Percentiles rank a stretch among this genome's conserved stretches.
These are phyloP conservation scores for Globisporangium paroecandrum DNA, from an alignment of 352 stramenopile genomes.

Conservation along the genomic window DNA sequence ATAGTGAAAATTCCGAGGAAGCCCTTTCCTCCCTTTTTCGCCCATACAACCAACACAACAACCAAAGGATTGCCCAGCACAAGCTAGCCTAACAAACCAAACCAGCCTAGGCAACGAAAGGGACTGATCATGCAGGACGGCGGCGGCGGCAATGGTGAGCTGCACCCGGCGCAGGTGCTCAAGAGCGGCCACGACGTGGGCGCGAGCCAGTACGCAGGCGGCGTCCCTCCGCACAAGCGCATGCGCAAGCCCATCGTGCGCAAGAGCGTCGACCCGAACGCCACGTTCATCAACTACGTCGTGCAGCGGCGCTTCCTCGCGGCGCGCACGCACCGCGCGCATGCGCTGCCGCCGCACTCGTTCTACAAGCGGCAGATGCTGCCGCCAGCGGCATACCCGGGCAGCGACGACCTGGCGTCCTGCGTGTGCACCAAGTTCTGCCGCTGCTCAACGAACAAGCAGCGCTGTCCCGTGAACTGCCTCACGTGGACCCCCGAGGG, in stretches of 20 bases:
- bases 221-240: constrained; percentile 71
- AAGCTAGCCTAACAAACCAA: neutral
- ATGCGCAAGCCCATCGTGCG: constrained; percentile 86
- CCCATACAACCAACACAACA: neutral
- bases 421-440: constrained; percentile 88
- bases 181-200: constrained; percentile 75
- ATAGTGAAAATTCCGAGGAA: neutral
- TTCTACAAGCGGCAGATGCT: constrained; percentile 86
- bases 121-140: constrained; percentile 23
- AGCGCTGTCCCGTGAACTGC: constrained; percentile 90
- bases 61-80: neutral
- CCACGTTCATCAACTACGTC: constrained; percentile 82
- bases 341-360: constrained; percentile 69
- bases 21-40: neutral
- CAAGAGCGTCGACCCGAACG: constrained; percentile 85
- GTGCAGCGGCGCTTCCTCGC: constrained; percentile 69
- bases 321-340: constrained; percentile 40
- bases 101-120: neutral
- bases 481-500: constrained; percentile 96
- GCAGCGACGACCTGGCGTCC: constrained; percentile 65
- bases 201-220: constrained; percentile 59
- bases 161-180: constrained; percentile 75
- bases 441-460: constrained; percentile 88
- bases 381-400: constrained; percentile 55
- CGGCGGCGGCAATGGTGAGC: constrained; percentile 33